Percentiles rank a stretch among this genome's conserved stretches.
Evolutionary conservation across 1,284 basidiomycete genomes (phyloP).

Genomic region (Flammula alnicola): DNA sequence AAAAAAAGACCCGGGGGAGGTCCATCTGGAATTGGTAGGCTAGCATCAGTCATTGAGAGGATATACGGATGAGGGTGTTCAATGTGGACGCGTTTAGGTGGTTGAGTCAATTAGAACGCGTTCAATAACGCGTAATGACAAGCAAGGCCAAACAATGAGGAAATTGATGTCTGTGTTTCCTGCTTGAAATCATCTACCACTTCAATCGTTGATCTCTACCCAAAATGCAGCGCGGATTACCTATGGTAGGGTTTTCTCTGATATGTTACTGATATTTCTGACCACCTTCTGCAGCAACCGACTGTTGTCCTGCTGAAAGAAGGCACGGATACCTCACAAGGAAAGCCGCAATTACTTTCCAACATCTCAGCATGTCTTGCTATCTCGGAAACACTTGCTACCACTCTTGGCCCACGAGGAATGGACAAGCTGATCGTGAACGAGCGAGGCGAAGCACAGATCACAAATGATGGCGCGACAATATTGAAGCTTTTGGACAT

Average conservation of each 20-base stretch:
- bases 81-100: conserved; percentile 26
- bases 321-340: conserved; percentile 97
- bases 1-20: conserved; percentile 48
- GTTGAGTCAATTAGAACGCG: conserved; percentile 28
- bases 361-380: conserved; percentile 97
- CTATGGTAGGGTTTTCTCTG: conserved; percentile 54
- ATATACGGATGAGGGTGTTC: conserved; percentile 12
- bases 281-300: conserved; percentile 71
- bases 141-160: conserved; percentile 41
- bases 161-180: conserved; percentile 17
- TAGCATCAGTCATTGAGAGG: conserved; percentile 37
- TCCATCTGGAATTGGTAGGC: conserved; percentile 31
- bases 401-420: conserved; percentile 96
- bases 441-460: conserved; percentile 93
- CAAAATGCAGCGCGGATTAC: conserved; percentile 77
- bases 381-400: conserved; percentile 88
- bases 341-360: conserved; percentile 90
- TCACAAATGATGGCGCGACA: conserved; percentile 98
- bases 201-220: conserved; percentile 20
- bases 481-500: conserved; percentile 98
- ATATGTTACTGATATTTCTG: conserved; percentile 16
- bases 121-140: conserved; percentile 33
- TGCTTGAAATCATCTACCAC: conserved; percentile 21
- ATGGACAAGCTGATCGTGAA: conserved; percentile 98
- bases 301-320: conserved; percentile 93